Evolutionary conservation across 2,329 filamentous ascomycete genomes (phyloP).

Genomic region (Bipolaris victoriae): DNA sequence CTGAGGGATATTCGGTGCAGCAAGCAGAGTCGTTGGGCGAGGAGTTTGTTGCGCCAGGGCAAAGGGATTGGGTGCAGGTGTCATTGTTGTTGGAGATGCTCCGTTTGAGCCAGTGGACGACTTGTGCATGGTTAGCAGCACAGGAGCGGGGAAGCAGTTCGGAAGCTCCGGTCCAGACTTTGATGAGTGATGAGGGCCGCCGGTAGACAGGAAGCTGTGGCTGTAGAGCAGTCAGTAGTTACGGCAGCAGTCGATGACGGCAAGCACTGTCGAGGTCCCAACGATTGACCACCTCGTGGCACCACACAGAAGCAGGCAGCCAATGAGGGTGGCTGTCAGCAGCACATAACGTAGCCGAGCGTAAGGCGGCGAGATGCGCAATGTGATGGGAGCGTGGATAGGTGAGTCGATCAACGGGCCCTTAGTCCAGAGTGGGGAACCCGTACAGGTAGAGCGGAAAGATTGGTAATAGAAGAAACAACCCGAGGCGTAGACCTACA

Average conservation of each 20-base stretch:
- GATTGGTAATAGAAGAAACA: conserved; percentile 25
- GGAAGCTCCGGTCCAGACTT: neutral
- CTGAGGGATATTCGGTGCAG: conserved; percentile 38
- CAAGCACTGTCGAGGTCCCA: conserved; percentile 30
- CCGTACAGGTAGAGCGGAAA: conserved; percentile 31
- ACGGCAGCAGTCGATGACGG: conserved; percentile 45
- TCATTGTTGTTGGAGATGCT: conserved; percentile 42
- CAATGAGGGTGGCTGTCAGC: conserved; percentile 34
- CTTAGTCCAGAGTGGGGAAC: conserved; percentile 35
- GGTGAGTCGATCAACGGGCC: conserved; percentile 30
- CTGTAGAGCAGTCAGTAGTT: conserved; percentile 34
- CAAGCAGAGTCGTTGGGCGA: conserved; percentile 37
- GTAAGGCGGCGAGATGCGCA: conserved; percentile 17
- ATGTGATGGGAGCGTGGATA: conserved; percentile 11
- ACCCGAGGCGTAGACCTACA: conserved; percentile 22
- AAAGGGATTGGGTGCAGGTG: conserved; percentile 45
- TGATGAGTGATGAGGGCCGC: conserved; percentile 14
- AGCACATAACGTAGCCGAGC: conserved; percentile 37
- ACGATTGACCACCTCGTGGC: conserved; percentile 30
- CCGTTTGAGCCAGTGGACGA: conserved; percentile 43
- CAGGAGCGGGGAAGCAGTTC: conserved; percentile 15
- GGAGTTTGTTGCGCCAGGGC: conserved; percentile 29
- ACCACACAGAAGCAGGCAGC: conserved; percentile 21
- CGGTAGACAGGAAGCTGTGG: conserved; percentile 15
- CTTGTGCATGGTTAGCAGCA: conserved; percentile 31